Conservation (phyloP, 176 grass and related monocot genomes). For the Guadua angustifolia region DNA sequence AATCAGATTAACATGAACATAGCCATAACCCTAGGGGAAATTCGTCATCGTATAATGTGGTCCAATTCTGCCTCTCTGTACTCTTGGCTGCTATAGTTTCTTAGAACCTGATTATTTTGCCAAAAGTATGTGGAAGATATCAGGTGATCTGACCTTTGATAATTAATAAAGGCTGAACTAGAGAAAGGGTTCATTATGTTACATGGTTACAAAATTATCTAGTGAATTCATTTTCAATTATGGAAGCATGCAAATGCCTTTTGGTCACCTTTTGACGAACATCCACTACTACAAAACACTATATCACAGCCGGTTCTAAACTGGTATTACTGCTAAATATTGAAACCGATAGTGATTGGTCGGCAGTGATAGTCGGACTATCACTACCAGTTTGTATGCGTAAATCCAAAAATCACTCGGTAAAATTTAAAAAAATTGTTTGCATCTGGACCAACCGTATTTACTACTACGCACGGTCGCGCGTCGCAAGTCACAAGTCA, state of each 20-base stretch:
- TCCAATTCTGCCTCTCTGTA: neutral
- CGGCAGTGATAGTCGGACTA: too few relatives aligned
- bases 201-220: neutral
- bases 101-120: neutral
- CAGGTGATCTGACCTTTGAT: neutral
- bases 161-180: neutral
- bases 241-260: neutral
- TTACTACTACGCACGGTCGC: too few relatives aligned
- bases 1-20: constrained; percentile 13
- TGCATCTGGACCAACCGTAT: too few relatives aligned
- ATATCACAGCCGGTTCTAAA: too few relatives aligned
- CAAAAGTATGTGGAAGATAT: neutral
- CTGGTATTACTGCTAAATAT: too few relatives aligned
- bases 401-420: too few relatives aligned
- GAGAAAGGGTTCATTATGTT: neutral
- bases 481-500: too few relatives aligned
- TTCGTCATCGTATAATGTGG: neutral
- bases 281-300: too few relatives aligned
- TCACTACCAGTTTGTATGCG: too few relatives aligned
- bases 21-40: neutral
- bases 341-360: too few relatives aligned
- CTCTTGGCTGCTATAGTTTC: neutral
- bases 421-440: too few relatives aligned
- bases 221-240: neutral
- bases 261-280: neutral